A percentile compares a stretch with the other conserved stretches of the same genome.
These are phyloP conservation scores for Hypocreales sp. DNA, from an alignment of 2,329 filamentous ascomycete species.

Conservation along the genomic window DNA sequence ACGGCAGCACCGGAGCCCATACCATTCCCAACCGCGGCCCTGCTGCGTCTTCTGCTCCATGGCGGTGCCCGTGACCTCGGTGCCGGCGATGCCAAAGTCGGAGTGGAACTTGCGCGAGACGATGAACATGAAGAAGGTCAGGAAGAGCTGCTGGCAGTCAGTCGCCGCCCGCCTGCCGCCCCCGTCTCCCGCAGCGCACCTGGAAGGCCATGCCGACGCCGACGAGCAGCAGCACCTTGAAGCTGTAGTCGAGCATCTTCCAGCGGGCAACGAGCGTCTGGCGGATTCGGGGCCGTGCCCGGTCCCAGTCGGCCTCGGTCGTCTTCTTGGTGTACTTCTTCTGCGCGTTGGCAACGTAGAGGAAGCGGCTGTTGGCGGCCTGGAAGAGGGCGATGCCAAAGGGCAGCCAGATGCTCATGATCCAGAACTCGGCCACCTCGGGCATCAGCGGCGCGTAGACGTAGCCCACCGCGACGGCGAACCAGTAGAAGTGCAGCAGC, in stretches of 20 bases:
- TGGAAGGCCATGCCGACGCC: conserved; percentile 38
- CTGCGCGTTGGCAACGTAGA: conserved; percentile 41
- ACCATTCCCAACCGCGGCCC: conserved; percentile 49
- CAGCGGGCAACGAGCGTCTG: conserved; percentile 20
- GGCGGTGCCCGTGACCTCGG: conserved; percentile 40
- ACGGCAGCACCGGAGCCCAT: not conserved
- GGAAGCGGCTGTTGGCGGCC: conserved; percentile 44
- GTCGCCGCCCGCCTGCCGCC: not conserved
- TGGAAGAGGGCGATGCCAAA: conserved; percentile 52
- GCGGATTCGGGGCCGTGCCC: conserved; percentile 4
- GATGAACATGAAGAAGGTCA: conserved; percentile 44
- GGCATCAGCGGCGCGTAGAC: conserved; percentile 25
- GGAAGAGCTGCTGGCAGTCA: conserved; percentile 33
- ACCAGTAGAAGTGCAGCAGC: conserved; percentile 26
- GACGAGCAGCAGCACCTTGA: conserved; percentile 33
- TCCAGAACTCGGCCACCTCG: conserved; percentile 44
- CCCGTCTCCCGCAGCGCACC: conserved; percentile 24
- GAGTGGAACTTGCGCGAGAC: conserved; percentile 50
- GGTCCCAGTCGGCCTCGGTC: conserved; percentile 2
- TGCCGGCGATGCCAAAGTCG: conserved; percentile 43
- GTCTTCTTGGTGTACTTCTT: conserved; percentile 19
- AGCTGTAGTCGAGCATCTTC: conserved; percentile 26
- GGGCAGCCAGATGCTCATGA: conserved; percentile 51
- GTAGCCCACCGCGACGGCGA: conserved; percentile 22
- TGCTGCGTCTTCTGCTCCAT: conserved; percentile 31